Evolutionary conservation across 192 early-diverging fungal genomes (phyloP), one percentile per base, ranked within the genome.

Genomic region (Coemansia nantahalensis): DNA sequence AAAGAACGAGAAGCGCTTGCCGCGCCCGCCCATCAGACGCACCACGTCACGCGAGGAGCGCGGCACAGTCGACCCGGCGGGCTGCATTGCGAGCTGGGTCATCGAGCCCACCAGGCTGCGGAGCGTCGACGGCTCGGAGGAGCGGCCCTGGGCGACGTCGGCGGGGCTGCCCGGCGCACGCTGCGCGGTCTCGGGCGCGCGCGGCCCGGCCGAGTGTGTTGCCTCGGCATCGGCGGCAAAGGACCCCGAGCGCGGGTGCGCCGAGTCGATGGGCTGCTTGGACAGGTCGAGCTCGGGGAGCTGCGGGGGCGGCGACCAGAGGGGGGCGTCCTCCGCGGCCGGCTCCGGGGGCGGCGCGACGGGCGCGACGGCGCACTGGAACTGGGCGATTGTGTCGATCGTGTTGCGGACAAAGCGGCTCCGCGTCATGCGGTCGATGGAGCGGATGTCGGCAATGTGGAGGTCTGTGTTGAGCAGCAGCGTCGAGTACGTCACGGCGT

Each of bases 391-490:
- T 1, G 75, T 78, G 35, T 78, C 75, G 12, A 89, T 82, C 1
- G 88, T 90, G 39, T 90, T 90, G 31, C 80, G 72, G 12, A 89
- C 78, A 67, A 88, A 90, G 13, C 81, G 80, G 26, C 80, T 82
- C 45, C 79, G 69, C 2, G 86, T 83, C 89, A 95, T 94, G 34
- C 83, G 83, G 22, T 82, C 79, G 30, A 79, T 76, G 1, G 74
- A 31, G 24, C 74, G 67, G 41, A 54, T 83, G 50, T 88, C 84
- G n/a, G 90, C 92, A 45, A 93, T 83, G 58, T 95, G 90, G 45
- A 95, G 65, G 65, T 97, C 95, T 4, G 95, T 97, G 69, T 95
- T 95, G 6, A 97, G 79, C 39, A 97, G 62, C 53, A 97, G 64
- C 7, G 93, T 58, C 11, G 91, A 93, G 60, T 91, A 94, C 0